Base-by-base conservation (phyloP, 2,329 filamentous ascomycete species). In the Nemania sp. region DNA sequence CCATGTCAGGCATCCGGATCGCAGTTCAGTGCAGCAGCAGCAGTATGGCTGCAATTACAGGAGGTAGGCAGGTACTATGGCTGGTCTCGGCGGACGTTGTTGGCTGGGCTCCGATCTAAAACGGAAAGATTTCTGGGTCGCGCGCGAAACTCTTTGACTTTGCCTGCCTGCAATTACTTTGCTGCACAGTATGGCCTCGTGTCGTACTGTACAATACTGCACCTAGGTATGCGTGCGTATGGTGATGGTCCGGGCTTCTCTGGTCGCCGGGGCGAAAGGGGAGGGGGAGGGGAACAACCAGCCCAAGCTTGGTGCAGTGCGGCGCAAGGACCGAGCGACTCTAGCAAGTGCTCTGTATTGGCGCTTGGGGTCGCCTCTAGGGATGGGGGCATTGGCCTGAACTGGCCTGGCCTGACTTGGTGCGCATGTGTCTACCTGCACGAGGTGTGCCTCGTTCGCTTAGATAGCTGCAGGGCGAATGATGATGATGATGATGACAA, bases 81-180 rank as follows among this genome's bases (percentile, higher is more conserved):
- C 10, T 13, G 60, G 41, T 22, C 38, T 56, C 18, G 52, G 64
- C 45, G 24, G 41, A 38, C 27, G 54, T 59, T 29, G 38, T 57
- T 70, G 53, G 69, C 64, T 49, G 60, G 35, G 38, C 59, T 60
- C 41, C n/a, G 20, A 35, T 55, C 54, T 59, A 51, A 64, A 59
- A 64, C 20, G 55, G 67, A 67, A 70, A 70, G 62, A 65, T 51
- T 68, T 72, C 63, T 70, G 72, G 71, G 70, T n/a, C n/a, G 71
- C 71, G 70, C 70, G 61, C 52, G 35, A 72, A 71, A 70, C 66
- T 73, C 32, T 24, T 22, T 49, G 67, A 64, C 66, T 73, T 56
- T 67, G 61, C 49, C 49, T 41, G 32, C 53, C 58, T 56, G 43
- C 32, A 32, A 27, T 58, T 32, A 43, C 49, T 62, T 24, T 22